A percentile compares a stretch with the other conserved stretches of the same genome.
Conservation (phyloP, 2,329 filamentous ascomycete species). For the Alternaria conjuncta region DNA sequence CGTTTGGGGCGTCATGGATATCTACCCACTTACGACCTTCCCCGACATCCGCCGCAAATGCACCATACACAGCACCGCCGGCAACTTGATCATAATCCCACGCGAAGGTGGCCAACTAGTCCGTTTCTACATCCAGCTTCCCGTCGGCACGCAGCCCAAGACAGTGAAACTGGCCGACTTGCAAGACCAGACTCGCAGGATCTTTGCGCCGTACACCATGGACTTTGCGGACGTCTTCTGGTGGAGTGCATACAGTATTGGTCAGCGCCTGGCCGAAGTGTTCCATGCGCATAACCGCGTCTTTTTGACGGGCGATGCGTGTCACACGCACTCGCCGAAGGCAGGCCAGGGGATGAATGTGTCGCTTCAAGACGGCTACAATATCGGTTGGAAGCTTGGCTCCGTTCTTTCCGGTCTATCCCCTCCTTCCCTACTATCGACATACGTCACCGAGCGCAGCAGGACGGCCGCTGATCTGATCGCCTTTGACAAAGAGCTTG, state of each 20-base stretch:
- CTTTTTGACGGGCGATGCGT: slow-evolving; percentile 75
- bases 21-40: slow-evolving; percentile 57
- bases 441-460: slow-evolving; percentile 66
- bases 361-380: slow-evolving; percentile 65
- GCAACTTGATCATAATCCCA: slow-evolving; percentile 59
- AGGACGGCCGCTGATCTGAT: slow-evolving; percentile 60
- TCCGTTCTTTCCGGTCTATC: slow-evolving; percentile 55
- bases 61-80: slow-evolving; percentile 55
- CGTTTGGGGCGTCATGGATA: slow-evolving; percentile 65
- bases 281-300: slow-evolving; percentile 70
- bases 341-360: slow-evolving; percentile 72
- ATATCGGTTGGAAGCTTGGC: slow-evolving; percentile 65
- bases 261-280: slow-evolving; percentile 72
- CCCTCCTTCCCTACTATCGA: slow-evolving; percentile 62
- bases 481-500: slow-evolving; percentile 63
- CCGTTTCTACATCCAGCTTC: slow-evolving; percentile 68
- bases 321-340: slow-evolving; percentile 73
- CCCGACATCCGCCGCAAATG: slow-evolving; percentile 60
- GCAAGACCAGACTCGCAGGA: slow-evolving; percentile 58
- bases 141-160: slow-evolving; percentile 56
- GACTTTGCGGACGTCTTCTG: slow-evolving; percentile 67
- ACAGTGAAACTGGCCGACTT: slow-evolving; percentile 62
- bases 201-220: slow-evolving; percentile 63
- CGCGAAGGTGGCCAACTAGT: slow-evolving; percentile 63
- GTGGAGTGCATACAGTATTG: slow-evolving; percentile 76